Conservation (phyloP, 257 asterid genomes). For the Solanum pinnatisectum region DNA sequence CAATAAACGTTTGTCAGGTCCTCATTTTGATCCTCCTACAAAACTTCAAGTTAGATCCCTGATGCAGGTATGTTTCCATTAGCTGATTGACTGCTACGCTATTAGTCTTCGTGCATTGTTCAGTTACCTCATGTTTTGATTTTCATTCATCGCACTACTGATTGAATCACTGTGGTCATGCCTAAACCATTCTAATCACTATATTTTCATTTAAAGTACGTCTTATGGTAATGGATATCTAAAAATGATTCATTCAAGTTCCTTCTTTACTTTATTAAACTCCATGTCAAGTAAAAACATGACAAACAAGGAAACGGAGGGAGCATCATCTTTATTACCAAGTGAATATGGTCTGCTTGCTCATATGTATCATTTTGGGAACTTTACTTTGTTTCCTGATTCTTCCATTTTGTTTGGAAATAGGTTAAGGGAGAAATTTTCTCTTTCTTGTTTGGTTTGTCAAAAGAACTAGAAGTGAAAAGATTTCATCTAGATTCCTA, state of each 20-base stretch:
- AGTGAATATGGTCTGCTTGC: not conserved
- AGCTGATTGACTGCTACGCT: not conserved
- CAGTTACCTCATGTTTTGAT: not conserved
- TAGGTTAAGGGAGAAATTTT: not conserved
- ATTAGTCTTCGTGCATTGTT: not conserved
- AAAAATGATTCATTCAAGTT: not conserved
- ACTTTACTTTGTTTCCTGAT: not conserved
- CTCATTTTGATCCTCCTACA: constrained; percentile 84
- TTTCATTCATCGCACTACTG: not conserved
- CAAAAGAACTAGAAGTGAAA: not conserved
- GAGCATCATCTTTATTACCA: not conserved
- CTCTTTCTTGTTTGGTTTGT: not conserved
- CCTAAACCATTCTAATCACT: not conserved
- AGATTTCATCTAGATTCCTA: not conserved
- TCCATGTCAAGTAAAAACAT: no score
- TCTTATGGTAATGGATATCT: not conserved
- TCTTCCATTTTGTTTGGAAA: not conserved
- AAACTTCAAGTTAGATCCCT: constrained; percentile 46
- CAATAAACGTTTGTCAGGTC: constrained; percentile 84
- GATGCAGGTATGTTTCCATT: constrained; percentile 37
- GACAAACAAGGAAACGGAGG: no score
- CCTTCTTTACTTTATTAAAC: not conserved
- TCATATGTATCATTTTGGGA: not conserved
- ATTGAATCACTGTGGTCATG: not conserved
- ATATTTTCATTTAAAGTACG: not conserved